Conservation (phyloP, 345 rosid genomes). For the Euphorbia lathyris region DNA sequence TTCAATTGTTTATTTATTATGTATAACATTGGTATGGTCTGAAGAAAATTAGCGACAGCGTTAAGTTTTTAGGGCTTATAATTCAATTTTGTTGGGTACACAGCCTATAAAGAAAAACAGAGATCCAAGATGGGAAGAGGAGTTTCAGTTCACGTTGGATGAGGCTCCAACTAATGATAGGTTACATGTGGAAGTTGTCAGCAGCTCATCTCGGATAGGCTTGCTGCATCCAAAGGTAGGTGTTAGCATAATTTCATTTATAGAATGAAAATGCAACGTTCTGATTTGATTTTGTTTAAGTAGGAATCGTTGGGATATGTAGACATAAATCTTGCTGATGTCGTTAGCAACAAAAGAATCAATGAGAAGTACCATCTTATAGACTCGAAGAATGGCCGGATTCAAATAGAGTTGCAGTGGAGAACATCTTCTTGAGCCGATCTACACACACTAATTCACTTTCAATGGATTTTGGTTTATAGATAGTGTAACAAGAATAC, state of each 20-base stretch:
- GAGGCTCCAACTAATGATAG: slow-evolving; percentile 74
- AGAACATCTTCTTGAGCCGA: slow-evolving; percentile 49
- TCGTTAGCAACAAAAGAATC: slow-evolving; percentile 75
- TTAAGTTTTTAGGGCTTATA: background rate
- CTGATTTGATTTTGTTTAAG: slow-evolving; percentile 5
- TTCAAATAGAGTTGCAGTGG: slow-evolving; percentile 92
- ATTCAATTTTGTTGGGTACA: slow-evolving; percentile 26
- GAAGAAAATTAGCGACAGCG: background rate
- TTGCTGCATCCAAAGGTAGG: slow-evolving; percentile 85
- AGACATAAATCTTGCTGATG: slow-evolving; percentile 68
- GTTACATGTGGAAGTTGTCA: slow-evolving; percentile 75
- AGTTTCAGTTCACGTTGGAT: slow-evolving; percentile 65
- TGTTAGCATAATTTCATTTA: background rate
- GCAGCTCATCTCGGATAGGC: slow-evolving; percentile 78
- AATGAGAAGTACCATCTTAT: slow-evolving; percentile 88
- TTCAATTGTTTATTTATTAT: background rate
- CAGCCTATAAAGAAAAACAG: slow-evolving; percentile 83
- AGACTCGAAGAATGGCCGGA: slow-evolving; percentile 80
- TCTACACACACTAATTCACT: background rate
- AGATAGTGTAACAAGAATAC: background rate
- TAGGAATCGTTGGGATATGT: slow-evolving; percentile 84
- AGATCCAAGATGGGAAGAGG: slow-evolving; percentile 96
- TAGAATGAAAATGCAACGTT: too few relatives aligned
- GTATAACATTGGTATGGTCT: background rate
- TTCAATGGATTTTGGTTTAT: background rate